Base-by-base conservation (phyloP, 306 rosid species). In the Citrullus colocynthis region DNA sequence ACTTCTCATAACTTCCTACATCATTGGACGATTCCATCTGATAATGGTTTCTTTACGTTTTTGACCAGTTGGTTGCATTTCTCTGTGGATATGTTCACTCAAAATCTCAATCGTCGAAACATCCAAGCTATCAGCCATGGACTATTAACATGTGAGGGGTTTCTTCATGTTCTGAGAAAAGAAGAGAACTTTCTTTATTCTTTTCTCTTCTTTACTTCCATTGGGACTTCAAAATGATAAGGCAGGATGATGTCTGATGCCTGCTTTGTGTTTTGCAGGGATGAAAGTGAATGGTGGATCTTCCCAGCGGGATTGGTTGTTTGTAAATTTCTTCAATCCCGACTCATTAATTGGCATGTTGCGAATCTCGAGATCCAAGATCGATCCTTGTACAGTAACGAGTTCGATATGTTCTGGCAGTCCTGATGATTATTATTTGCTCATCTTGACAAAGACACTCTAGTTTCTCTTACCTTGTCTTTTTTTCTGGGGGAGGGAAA, bases 291-390 rank as follows among this genome's bases (percentile, higher is more conserved):
- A 83, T 96, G 99, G 99, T 96, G 99, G 99, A 82, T 93, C 67
- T 87, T 96, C 74, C 97, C 98, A 3, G 82, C 89, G 17, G 97
- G 94, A 78, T 78, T 96, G 84, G 96, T 96, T 80, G 57, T 93
- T 66, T 96, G 93, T 96, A 96, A 96, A 88, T 66, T 89, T 59
- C 85, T 92, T 81, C 99, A 92, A 79, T 91, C 97, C 70, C 93
- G 88, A 83, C 97, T 96, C 80, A 84, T 92, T 81, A 96, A 92
- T 75, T 92, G 99, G 98, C 99, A 96, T 75, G 90, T 93, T 21
- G 99, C 96, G 77, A 96, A 96, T 88, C 90, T 96, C 85, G 99
- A 96, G 91, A 96, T 96, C 83, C 99, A 96, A 83, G 99, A 96
- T 85, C 99, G 99, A 64, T 96, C 94, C 78, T 85, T 96, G 97